Evolutionary conservation across 1,284 basidiomycete species (phyloP).

Genomic region (Paramarasmius palmivorus): DNA sequence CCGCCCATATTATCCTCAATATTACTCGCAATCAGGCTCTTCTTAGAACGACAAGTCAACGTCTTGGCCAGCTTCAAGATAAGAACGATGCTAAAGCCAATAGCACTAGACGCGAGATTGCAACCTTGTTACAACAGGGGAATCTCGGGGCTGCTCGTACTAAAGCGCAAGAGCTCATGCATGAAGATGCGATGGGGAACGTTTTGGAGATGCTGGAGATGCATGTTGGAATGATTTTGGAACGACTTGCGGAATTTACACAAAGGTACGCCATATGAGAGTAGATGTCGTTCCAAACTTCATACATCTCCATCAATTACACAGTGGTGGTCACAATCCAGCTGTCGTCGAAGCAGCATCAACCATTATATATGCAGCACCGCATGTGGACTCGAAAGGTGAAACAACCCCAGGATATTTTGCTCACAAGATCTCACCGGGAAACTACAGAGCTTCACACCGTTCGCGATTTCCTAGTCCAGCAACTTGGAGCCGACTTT

Average conservation of each 20-base stretch:
- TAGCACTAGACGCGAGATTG: slow-evolving; percentile 65
- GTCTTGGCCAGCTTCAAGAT: slow-evolving; percentile 67
- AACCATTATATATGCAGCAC: slow-evolving; percentile 63
- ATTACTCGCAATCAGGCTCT: slow-evolving; percentile 44
- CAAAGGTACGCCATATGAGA: slow-evolving; percentile 36
- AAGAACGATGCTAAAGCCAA: slow-evolving; percentile 63
- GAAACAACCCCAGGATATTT: not conserved
- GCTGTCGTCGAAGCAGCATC: slow-evolving; percentile 62
- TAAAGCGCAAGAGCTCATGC: slow-evolving; percentile 66
- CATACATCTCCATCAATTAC: slow-evolving; percentile 7
- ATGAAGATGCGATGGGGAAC: slow-evolving; percentile 62
- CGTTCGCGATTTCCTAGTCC: slow-evolving; percentile 54
- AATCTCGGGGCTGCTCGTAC: slow-evolving; percentile 62
- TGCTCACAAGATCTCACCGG: not conserved
- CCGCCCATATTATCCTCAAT: not conserved
- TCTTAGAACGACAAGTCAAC: slow-evolving; percentile 61
- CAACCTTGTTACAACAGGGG: slow-evolving; percentile 59
- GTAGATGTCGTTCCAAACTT: slow-evolving; percentile 6
- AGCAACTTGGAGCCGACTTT: slow-evolving; percentile 59
- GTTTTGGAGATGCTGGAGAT: slow-evolving; percentile 65
- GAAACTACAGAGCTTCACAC: slow-evolving; percentile 50
- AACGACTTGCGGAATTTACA: slow-evolving; percentile 58
- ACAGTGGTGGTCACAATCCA: slow-evolving; percentile 45
- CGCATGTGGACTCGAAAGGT: slow-evolving; percentile 62
- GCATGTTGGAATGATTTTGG: slow-evolving; percentile 61